Base-by-base conservation (phyloP, 306 rosid genomes). In the Canavalia gladiata region DNA sequence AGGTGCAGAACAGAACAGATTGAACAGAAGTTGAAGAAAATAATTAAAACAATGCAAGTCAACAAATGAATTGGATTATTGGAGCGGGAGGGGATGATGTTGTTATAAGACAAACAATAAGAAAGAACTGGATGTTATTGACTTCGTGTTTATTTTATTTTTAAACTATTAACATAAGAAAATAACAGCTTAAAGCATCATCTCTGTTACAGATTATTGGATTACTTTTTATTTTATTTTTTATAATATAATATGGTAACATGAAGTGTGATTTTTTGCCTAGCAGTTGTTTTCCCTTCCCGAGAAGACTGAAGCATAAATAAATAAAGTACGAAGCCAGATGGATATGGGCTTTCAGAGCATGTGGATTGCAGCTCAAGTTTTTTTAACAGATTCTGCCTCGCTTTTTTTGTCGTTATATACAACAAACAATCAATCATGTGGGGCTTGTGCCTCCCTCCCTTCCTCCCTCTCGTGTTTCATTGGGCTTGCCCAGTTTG, bases 281-380 rank as follows among this genome's bases (percentile, higher is more conserved):
- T 3, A 41, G 13, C 10, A 11, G 51, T 25, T 5, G 28, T 33
- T 46, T 75, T 18, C 60, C 49, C 60, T 75, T 18, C 60, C 49
- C 60, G 34, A 31, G 8, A 7, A 65, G 74, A 33, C 12, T 2
- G 11, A 34, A 55, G 31, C 78, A 28, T 43, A 30, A 13, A 10
- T 4, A 66, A 13, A 37, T 9, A 60, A 62, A 52, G 69, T 60
- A 54, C 67, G 39, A 62, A n/a, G 29, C 47, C 78, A 60, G 64
- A 81, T 72, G 37, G 8, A 6, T 50, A 13, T 82, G 71, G 18
- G 13, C 6, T 58, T 43, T 67, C 56, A 8, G 68, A 55, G 43
- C 76, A 75, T 58, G 81, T 79, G 73, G 66, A 8, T 77, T 62
- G 84, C 75, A 84, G 76, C 58, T 72, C 59, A 55, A 0, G 7